Evolutionary conservation across 2,329 filamentous ascomycete species (phyloP), one percentile per base, ranked within the genome.

Genomic region (Fusarium subtropicale): DNA sequence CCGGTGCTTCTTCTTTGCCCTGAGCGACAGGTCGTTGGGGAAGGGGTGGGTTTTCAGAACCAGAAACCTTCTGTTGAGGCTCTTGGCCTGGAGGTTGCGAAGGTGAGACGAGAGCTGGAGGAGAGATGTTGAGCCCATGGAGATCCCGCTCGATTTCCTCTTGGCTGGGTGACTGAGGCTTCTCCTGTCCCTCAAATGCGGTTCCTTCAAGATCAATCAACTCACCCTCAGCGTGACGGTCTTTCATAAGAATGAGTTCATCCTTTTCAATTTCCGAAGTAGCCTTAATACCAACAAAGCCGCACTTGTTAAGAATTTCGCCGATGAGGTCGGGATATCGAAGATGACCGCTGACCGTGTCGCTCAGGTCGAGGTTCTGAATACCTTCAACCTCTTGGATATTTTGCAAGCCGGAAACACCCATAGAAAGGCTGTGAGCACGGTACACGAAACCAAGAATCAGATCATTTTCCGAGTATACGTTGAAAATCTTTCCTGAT

Each of bases 371-470:
- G 18, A 88, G 72, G 64, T 88, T 88, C 64, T 84, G 78, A 75
- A 96, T 85, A 4, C 91, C 91, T 7, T 87, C 85, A 18, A 94
- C 87, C 11, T 85, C 86, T 60, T 88, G 74, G 26, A 97, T 87
- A 33, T 88, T 85, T 76, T 97, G 92, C 2, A 98, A 82, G 0
- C 94, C 95, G 0, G 94, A 94, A 42, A 97, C 88, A 5, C 94
- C 94, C 41, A 92, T 86, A 68, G 96, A 91, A 30, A 97, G 87
- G 61, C 90, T 94, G 41, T 92, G 93, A 4, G 93, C 91, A 45
- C 94, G 89, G 78, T 97, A 97, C 20, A 97, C 83, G 76, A 97
- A 95, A 1, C 89, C 94, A 2, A 97, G 88, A 33, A 97, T 89
- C 74, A 93, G 92, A 79, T 97, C 94, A 64, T 96, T 94, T 54